phyloP scores from a whole-genome alignment of 306 rosid species.

The Astragalus glycyphyllos region DNA sequence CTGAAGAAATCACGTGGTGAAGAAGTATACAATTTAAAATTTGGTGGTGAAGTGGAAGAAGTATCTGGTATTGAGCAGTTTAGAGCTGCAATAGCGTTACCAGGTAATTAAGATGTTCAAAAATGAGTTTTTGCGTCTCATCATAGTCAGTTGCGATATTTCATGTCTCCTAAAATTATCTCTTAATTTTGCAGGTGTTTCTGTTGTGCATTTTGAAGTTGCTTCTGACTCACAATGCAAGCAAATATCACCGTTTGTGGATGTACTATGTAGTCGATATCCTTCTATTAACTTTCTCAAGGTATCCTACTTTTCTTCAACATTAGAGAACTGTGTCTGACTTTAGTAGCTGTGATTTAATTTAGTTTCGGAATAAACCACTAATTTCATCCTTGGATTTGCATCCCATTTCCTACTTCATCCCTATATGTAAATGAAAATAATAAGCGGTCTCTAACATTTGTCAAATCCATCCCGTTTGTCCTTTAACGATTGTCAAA shows the following conservation, averaged over 20 bases:
- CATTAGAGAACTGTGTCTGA: not conserved
- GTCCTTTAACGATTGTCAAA: too few species aligned
- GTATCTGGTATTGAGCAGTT: slow-evolving; percentile 83
- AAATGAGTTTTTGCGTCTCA: slow-evolving; percentile 3
- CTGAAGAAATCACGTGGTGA: slow-evolving; percentile 90
- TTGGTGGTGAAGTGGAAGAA: slow-evolving; percentile 90
- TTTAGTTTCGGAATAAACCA: not conserved
- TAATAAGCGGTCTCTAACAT: too few species aligned
- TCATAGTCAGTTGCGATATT: not conserved
- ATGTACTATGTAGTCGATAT: slow-evolving; percentile 75
- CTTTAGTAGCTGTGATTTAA: not conserved
- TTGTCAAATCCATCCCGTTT: too few species aligned
- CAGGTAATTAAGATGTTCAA: slow-evolving; percentile 53
- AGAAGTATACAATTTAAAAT: slow-evolving; percentile 81
- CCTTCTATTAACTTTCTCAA: slow-evolving; percentile 89
- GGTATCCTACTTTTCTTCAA: slow-evolving; percentile 48
- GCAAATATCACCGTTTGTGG: slow-evolving; percentile 79
- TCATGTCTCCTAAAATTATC: slow-evolving; percentile 10
- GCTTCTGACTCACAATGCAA: slow-evolving; percentile 71
- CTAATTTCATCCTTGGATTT: too few species aligned
- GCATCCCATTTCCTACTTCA: too few species aligned
- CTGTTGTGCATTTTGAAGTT: slow-evolving; percentile 83
- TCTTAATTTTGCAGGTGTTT: slow-evolving; percentile 62
- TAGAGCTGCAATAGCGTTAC: slow-evolving; percentile 72
- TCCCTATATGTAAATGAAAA: too few species aligned